Base-by-base conservation (phyloP, 2,329 filamentous ascomycete genomes). In the Diplocarpon mali region DNA sequence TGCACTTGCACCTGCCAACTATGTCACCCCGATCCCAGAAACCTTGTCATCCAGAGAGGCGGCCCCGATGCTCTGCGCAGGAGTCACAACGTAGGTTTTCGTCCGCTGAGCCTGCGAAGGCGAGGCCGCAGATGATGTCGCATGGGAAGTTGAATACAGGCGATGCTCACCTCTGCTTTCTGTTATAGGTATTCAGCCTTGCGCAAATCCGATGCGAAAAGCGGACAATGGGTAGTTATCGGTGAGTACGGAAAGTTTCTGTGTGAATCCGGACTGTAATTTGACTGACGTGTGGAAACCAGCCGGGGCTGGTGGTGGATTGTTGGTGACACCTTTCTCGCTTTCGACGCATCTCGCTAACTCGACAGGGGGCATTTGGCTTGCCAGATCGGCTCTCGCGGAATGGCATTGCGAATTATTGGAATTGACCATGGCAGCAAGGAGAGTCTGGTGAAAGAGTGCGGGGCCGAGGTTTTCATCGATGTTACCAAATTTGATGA, bases 1-100 rank as follows among this genome's bases (percentile, higher is more conserved):
- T 56, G 72, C 73, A 14, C 58, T 81, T 13, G 73, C 71, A 0
- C 76, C 77, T 9, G 79, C 79, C 2, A 72, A 73, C 62, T 84
- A 85, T 59, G 80, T 83, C 2, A 84, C 80, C 0, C 78, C 78
- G 2, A 83, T 85, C 53, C 80, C 80, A 2, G 78, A 80, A 4
- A 64, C 60, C 3, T 62, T 85, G 14, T 62, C 69, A 35, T 77
- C 73, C 9, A 78, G 73, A 40, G 67, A 69, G 17, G 80, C 80
- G 0, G 80, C 80, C 1, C 80, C 79, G 1, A 71, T 84, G 65
- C 70, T 83, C 42, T 84, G 79, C 61, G 79, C 78, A 12, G 80
- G 80, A 24, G 70, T 83, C 12, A 83, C 79, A 1, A 73, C 76
- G 55, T 60, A 41, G 51, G 56, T 54, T 15, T 35, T 40, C 30